A percentile compares a stretch with the other conserved stretches of the same genome.
phyloP scores from a whole-genome alignment of 768 basidiomycete genomes.

The Baorangia bicolor region DNA sequence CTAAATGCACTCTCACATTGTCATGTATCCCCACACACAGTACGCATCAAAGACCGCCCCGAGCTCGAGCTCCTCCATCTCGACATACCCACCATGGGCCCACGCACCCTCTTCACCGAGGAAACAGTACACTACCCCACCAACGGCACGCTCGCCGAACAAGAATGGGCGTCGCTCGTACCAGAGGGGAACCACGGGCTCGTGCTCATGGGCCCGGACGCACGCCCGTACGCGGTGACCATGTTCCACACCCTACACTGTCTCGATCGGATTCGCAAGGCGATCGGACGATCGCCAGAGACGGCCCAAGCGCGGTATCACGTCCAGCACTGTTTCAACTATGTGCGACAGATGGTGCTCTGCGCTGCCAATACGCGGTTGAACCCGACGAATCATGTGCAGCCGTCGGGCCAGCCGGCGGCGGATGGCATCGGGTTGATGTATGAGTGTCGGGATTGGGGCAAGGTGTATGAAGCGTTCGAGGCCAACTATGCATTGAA shows the following conservation, averaged over 20 bases:
- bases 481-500: conserved; percentile 22
- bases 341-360: conserved; percentile 38
- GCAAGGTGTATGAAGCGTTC: conserved; percentile 20
- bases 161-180: conserved; percentile 26
- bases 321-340: conserved; percentile 39
- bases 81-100: not conserved
- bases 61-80: conserved; percentile 17
- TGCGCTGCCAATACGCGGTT: conserved; percentile 36
- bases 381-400: conserved; percentile 22
- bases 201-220: conserved; percentile 12
- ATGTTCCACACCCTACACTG: conserved; percentile 44
- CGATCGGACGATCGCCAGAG: conserved; percentile 10
- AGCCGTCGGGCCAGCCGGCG: conserved; percentile 8
- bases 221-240: conserved; percentile 34
- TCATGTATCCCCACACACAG: not conserved
- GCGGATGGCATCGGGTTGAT: conserved; percentile 22
- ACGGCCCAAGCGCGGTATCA: conserved; percentile 6
- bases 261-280: conserved; percentile 36
- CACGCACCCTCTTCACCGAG: conserved; percentile 19
- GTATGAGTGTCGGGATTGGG: conserved; percentile 25
- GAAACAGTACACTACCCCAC: conserved; percentile 26
- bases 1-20: too few species aligned
- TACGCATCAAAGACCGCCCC: conserved; percentile 11
- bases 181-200: conserved; percentile 20
- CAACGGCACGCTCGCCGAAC: conserved; percentile 23